A percentile compares a stretch with the other conserved stretches of the same genome.
Conservation (phyloP, 2,329 filamentous ascomycete genomes). For the Exophiala lecanii-corni region DNA sequence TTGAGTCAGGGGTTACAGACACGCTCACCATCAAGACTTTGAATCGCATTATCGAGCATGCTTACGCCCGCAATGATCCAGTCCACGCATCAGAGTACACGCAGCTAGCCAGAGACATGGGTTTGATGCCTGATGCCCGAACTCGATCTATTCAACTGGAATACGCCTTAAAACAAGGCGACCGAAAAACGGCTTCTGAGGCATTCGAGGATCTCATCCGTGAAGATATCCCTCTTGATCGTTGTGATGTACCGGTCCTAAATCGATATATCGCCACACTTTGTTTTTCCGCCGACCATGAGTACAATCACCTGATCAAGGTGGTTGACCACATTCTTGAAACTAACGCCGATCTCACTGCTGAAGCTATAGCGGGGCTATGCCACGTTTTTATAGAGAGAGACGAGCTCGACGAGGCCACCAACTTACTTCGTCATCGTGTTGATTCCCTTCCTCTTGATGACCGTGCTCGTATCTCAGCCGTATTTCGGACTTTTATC, state of each 20-base stretch:
- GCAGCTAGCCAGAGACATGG: conserved; percentile 59
- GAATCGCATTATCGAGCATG: conserved; percentile 69
- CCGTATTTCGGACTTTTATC: conserved; percentile 64
- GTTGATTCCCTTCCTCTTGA: conserved; percentile 64
- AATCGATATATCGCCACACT: conserved; percentile 70
- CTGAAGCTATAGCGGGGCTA: conserved; percentile 70
- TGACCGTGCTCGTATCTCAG: conserved; percentile 63
- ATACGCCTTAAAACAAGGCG: conserved; percentile 67
- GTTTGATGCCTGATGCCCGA: conserved; percentile 61
- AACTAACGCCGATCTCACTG: conserved; percentile 63
- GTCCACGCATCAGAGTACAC: conserved; percentile 71
- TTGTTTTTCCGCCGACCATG: conserved; percentile 55
- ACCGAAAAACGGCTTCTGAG: conserved; percentile 58
- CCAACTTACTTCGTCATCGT: conserved; percentile 75
- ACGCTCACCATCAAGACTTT: conserved; percentile 66
- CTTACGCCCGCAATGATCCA: conserved; percentile 64
- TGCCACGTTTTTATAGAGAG: conserved; percentile 68
- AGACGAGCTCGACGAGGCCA: conserved; percentile 72
- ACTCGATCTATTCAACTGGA: conserved; percentile 73
- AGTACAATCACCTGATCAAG: conserved; percentile 67
- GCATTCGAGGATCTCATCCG: conserved; percentile 51
- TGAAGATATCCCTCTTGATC: conserved; percentile 49
- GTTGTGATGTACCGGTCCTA: conserved; percentile 57
- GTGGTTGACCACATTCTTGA: conserved; percentile 70
- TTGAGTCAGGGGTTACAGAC: conserved; percentile 41